Base-by-base conservation (phyloP, 1,284 basidiomycete genomes). In the Sutorius eximius region DNA sequence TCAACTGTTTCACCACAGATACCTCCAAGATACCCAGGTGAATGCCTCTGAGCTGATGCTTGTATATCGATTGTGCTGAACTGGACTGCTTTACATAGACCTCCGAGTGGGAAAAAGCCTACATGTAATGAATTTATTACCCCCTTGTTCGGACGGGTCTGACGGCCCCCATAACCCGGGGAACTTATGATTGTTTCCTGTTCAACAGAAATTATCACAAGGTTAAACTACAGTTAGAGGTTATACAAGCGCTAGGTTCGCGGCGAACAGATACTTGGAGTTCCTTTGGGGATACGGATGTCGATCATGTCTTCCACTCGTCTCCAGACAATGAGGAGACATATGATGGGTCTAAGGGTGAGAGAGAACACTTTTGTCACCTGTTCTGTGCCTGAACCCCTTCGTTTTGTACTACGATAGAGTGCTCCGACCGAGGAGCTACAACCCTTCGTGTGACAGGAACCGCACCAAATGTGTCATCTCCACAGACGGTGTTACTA, bases 81-180 rank as follows among this genome's bases (percentile, higher is more conserved):
- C n/a, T 56, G 33, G 53, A 45, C n/a, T 16, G 12, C 22, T 22
- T 54, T 49, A 45, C 24, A 15, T 56, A 91, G 89, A 83, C 80
- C 34, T 84, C 88, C 1, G 89, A 92, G 72, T 92, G 89, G 89
- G 87, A 89, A 66, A 84, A 78, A 59, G 89, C 87, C 15, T 92
- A 92, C 69, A 89, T 92, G 89, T 90, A 60, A 56, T 80, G 66
- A 43, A 30, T 55, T 43, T 18, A 29, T 22, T 37, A 1, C 47
- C 24, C 43, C 49, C 42, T 34, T 43, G 16, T 44, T 49, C 18
- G 12, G 13, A n/a, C 32, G 40, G 5, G 15, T n/a, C 52, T 58
- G 29, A 61, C 49, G 20, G n/a, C 13, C 27, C 27, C 44, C 33
- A 34, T 37, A 16, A 18, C 29, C 29, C 48, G 20, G 43, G 46